A percentile compares a stretch with the other conserved stretches of the same genome.
Conservation (phyloP, 441 rosid genomes). For the Viola pubescens region DNA sequence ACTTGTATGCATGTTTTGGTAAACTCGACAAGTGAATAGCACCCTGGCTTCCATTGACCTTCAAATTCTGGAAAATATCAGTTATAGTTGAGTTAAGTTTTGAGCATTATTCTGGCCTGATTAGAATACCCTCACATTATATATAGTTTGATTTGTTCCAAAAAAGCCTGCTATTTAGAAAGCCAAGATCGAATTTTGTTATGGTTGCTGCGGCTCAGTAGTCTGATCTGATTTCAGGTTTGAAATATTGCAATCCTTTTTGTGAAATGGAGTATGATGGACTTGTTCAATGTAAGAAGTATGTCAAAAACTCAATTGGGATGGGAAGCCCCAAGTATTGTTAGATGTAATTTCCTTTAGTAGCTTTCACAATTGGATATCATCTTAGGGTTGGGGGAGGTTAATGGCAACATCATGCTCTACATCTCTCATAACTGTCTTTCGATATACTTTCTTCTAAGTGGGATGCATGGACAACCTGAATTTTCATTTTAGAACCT, state of each 20-base stretch:
- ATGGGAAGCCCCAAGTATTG: too few species aligned
- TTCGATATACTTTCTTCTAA: too few species aligned
- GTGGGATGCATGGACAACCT: too few species aligned
- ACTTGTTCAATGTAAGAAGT: too few species aligned
- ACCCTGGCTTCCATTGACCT: neutral
- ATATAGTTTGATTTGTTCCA: conserved; percentile 21
- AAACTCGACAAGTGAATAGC: neutral
- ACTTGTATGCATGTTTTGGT: neutral
- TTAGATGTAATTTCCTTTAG: neutral
- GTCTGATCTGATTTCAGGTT: conserved; percentile 17
- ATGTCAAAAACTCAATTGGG: neutral
- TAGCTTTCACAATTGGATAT: too few species aligned
- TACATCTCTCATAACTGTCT: too few species aligned
- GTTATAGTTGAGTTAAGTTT: neutral
- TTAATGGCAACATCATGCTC: too few species aligned
- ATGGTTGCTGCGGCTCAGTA: conserved; percentile 18
- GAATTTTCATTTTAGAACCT: too few species aligned
- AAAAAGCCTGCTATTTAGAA: conserved; percentile 19
- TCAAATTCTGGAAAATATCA: neutral
- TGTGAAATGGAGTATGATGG: neutral
- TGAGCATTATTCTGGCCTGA: neutral
- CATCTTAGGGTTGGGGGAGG: too few species aligned
- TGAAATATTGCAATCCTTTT: conserved; percentile 14
- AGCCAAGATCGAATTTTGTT: conserved; percentile 14
- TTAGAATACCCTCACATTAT: neutral